Conservation (phyloP, 1,284 basidiomycete genomes). For the Heterobasidion annosum region DNA sequence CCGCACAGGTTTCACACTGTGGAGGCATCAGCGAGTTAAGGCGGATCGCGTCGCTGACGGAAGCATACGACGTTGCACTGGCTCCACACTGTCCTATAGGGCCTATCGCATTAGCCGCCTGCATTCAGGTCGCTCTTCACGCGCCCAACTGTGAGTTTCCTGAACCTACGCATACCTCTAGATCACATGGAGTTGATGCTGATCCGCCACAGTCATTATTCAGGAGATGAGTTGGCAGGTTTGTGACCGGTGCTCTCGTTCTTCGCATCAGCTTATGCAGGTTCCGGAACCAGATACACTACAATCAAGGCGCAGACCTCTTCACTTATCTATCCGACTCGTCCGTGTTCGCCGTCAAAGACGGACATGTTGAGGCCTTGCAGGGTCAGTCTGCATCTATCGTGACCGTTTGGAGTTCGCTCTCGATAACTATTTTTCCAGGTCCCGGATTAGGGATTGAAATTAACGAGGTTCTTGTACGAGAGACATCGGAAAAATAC, state of each 20-base stretch:
- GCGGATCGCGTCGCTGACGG: slow-evolving; percentile 61
- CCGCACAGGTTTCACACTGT: slow-evolving; percentile 44
- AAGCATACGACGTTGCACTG: slow-evolving; percentile 57
- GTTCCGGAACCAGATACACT: slow-evolving; percentile 47
- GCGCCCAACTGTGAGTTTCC: slow-evolving; percentile 42
- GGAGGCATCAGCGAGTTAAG: slow-evolving; percentile 71
- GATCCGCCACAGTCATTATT: slow-evolving; percentile 35
- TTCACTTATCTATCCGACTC: slow-evolving; percentile 57
- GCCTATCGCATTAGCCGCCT: slow-evolving; percentile 69
- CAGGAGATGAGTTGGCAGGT: slow-evolving; percentile 66
- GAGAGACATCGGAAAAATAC: slow-evolving; percentile 32
- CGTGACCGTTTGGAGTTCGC: background rate
- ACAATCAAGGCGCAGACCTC: slow-evolving; percentile 64
- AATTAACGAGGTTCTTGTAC: slow-evolving; percentile 58
- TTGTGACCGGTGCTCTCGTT: slow-evolving; percentile 2
- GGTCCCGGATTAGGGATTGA: slow-evolving; percentile 63
- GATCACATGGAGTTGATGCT: background rate
- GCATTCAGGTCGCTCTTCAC: slow-evolving; percentile 46
- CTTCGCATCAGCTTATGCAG: background rate
- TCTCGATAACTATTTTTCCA: slow-evolving; percentile 11
- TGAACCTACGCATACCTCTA: background rate
- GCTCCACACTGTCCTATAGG: slow-evolving; percentile 60
- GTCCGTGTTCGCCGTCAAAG: slow-evolving; percentile 49
- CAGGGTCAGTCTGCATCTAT: slow-evolving; percentile 24
- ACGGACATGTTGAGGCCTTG: slow-evolving; percentile 51